phyloP scores from a whole-genome alignment of 192 early-diverging fungal genomes.

The Dispira parvispora region DNA sequence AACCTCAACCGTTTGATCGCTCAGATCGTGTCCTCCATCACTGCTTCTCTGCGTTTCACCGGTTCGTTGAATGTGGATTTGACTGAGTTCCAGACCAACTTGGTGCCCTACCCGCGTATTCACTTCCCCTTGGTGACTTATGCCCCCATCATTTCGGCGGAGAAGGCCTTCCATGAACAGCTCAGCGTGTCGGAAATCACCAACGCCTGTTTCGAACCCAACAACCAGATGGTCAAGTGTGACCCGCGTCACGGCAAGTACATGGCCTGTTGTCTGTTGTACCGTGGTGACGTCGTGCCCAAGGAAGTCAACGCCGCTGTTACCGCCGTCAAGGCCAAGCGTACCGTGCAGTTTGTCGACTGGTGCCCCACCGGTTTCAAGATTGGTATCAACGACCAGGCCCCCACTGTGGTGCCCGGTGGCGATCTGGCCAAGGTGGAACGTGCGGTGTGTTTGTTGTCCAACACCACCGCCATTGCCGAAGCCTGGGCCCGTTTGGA shows the following conservation, averaged over 20 bases:
- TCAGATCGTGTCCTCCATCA: slow-evolving; percentile 98
- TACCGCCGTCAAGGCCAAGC: slow-evolving; percentile 82
- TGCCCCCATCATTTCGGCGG: slow-evolving; percentile 83
- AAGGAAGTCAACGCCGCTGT: slow-evolving; percentile 93
- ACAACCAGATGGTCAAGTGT: slow-evolving; percentile 99
- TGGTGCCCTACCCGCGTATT: slow-evolving; percentile 98
- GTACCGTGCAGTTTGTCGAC: slow-evolving; percentile 95
- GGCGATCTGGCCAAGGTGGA: slow-evolving; percentile 93
- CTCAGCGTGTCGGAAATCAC: slow-evolving; percentile 92
- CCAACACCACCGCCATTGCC: slow-evolving; percentile 98
- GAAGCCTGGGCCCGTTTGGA: slow-evolving; percentile 98
- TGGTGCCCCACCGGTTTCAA: slow-evolving; percentile 99
- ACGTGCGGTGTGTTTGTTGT: slow-evolving; percentile 95
- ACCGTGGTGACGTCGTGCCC: slow-evolving; percentile 97
- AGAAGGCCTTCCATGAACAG: slow-evolving; percentile 96
- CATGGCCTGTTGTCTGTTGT: slow-evolving; percentile 98
- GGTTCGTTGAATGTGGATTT: slow-evolving; percentile 98
- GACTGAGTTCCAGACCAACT: slow-evolving; percentile 99
- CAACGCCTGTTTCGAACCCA: slow-evolving; percentile 90
- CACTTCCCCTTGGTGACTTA: slow-evolving; percentile 98
- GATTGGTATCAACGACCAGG: slow-evolving; percentile 93
- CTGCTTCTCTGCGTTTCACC: slow-evolving; percentile 95
- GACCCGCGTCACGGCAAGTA: slow-evolving; percentile 95
- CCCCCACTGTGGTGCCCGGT: slow-evolving; percentile 77
- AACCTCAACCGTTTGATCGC: slow-evolving; percentile 97